A percentile compares a stretch with the other conserved stretches of the same genome.
Evolutionary conservation across 1,284 basidiomycete genomes (phyloP).

Genomic region (Psilocybe mexicana): DNA sequence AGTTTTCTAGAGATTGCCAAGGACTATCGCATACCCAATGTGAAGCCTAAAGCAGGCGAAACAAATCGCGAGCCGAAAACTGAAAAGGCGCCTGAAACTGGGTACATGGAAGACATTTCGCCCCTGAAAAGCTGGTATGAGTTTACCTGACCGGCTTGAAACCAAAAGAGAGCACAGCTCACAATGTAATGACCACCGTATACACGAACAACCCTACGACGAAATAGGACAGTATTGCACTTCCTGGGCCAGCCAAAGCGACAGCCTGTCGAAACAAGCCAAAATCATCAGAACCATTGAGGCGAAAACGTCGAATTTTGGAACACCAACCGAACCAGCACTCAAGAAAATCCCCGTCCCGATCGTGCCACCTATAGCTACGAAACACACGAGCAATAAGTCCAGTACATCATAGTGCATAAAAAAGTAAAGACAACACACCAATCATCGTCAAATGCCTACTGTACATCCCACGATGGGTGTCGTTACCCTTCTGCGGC

Average conservation of each 20-base stretch:
- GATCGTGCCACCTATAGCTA: slow-evolving; percentile 33
- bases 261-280: slow-evolving; percentile 23
- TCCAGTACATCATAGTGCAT: not conserved
- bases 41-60: slow-evolving; percentile 54
- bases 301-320: not conserved
- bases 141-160: slow-evolving; percentile 7
- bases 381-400: not conserved
- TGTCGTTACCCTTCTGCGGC: slow-evolving; percentile 21
- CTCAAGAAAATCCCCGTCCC: slow-evolving; percentile 34
- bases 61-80: slow-evolving; percentile 47
- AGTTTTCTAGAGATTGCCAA: not conserved
- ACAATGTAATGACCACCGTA: slow-evolving; percentile 52
- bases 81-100: slow-evolving; percentile 53
- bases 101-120: slow-evolving; percentile 35
- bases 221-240: slow-evolving; percentile 49
- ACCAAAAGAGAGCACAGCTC: slow-evolving; percentile 15
- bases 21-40: slow-evolving; percentile 38
- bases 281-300: not conserved
- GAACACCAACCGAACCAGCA: slow-evolving; percentile 27
- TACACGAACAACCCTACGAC: slow-evolving; percentile 55
- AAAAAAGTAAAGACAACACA: slow-evolving; percentile 6
- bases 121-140: slow-evolving; percentile 24
- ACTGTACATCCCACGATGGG: slow-evolving; percentile 31
- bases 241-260: slow-evolving; percentile 47
- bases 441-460: slow-evolving; percentile 36